Percentiles rank a stretch among this genome's conserved stretches.
phyloP scores from a whole-genome alignment of 1,284 basidiomycete species.

The Apiotrichum montevideense region DNA sequence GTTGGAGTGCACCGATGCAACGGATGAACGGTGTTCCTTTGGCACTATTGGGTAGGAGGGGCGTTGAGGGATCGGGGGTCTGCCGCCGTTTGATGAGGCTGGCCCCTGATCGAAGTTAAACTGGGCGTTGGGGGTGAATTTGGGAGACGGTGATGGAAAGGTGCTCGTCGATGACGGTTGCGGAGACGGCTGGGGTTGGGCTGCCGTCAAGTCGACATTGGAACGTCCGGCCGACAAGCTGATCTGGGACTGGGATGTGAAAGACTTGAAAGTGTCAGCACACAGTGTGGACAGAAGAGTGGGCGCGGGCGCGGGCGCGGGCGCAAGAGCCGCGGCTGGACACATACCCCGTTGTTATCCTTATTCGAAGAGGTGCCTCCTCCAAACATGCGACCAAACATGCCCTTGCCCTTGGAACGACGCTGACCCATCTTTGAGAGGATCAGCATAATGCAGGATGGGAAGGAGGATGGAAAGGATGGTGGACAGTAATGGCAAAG shows the following conservation, averaged over 20 bases:
- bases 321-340: background rate
- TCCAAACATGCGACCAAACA: slow-evolving; percentile 46
- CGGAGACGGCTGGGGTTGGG: slow-evolving; percentile 3
- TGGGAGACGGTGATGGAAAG: slow-evolving; percentile 5
- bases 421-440: background rate
- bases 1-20: slow-evolving; percentile 2
- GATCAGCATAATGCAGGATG: background rate
- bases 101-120: slow-evolving; percentile 4
- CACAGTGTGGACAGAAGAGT: background rate
- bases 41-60: slow-evolving; percentile 11
- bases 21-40: slow-evolving; percentile 3
- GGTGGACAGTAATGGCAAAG: no score
- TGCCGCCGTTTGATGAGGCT: background rate
- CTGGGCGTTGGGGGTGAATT: slow-evolving; percentile 10
- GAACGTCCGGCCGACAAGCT: slow-evolving; percentile 8
- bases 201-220: slow-evolving; percentile 8
- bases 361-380: slow-evolving; percentile 13
- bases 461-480: background rate
- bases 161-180: background rate
- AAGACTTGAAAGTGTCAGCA: slow-evolving; percentile 1
- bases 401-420: slow-evolving; percentile 33
- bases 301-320: background rate
- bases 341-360: slow-evolving; percentile 6
- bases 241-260: slow-evolving; percentile 12
- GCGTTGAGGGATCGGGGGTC: slow-evolving; percentile 13